phyloP scores from a whole-genome alignment of 768 basidiomycete genomes.

The Sistotremastrum suecicum region DNA sequence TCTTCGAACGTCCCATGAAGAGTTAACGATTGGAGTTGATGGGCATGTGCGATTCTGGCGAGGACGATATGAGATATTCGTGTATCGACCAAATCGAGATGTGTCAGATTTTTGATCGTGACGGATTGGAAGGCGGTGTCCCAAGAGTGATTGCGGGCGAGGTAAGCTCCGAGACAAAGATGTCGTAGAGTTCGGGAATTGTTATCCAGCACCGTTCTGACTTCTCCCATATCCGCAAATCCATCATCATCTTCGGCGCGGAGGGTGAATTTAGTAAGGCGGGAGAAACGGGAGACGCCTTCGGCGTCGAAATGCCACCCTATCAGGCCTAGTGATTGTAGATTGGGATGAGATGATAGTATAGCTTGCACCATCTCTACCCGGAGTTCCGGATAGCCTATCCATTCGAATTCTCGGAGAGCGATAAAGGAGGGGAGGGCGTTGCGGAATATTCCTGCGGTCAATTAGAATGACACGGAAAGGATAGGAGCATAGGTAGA shows the following conservation, averaged over 20 bases:
- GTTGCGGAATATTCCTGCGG: conserved; percentile 42
- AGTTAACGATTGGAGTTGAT: conserved; percentile 45
- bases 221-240: conserved; percentile 55
- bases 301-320: conserved; percentile 67
- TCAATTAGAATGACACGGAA: background rate
- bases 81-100: conserved; percentile 58
- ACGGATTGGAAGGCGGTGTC: conserved; percentile 48
- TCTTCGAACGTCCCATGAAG: conserved; percentile 55
- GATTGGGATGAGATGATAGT: conserved; percentile 35
- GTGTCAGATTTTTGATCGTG: conserved; percentile 52
- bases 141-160: conserved; percentile 50
- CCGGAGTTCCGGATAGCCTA: conserved; percentile 59
- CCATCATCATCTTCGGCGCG: conserved; percentile 61
- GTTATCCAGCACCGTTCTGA: conserved; percentile 46
- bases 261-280: conserved; percentile 50
- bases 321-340: conserved; percentile 48
- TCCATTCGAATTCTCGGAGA: conserved; percentile 56
- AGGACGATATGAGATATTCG: conserved; percentile 51
- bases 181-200: conserved; percentile 44
- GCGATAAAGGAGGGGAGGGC: conserved; percentile 50
- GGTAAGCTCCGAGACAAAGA: conserved; percentile 56
- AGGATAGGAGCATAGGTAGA: background rate
- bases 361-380: conserved; percentile 53
- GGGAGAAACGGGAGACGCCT: conserved; percentile 47
- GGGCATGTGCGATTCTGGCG: conserved; percentile 46